A percentile compares a stretch with the other conserved stretches of the same genome.
These are phyloP conservation scores for Picochlorum sp. DNA, from an alignment of 139 green algal species.

Conservation along the genomic window DNA sequence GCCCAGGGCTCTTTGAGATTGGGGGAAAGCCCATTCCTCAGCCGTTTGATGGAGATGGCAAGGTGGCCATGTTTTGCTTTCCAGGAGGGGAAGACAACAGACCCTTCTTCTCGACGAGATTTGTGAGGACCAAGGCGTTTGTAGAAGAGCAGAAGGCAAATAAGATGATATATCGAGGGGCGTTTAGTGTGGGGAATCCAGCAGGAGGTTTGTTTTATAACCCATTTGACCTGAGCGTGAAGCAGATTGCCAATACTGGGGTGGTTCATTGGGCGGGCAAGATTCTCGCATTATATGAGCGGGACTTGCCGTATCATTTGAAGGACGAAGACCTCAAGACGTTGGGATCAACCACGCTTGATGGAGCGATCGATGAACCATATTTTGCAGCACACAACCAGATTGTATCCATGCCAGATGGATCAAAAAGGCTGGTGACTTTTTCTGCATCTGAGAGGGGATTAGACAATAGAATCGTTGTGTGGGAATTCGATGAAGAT, in stretches of 20 bases:
- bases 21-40: conserved; percentile 26
- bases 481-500: conserved; percentile 38
- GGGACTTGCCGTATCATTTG: conserved; percentile 39
- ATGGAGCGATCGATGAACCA: conserved; percentile 12
- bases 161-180: conserved; percentile 34
- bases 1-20: conserved; percentile 34
- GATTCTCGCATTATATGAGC: conserved; percentile 37
- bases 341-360: conserved; percentile 10
- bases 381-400: conserved; percentile 28
- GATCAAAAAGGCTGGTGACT: conserved; percentile 24
- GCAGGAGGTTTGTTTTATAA: conserved; percentile 26
- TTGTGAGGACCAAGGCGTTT: conserved; percentile 16
- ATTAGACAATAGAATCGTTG: conserved; percentile 1
- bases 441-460: conserved; percentile 23
- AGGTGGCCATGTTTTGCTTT: conserved; percentile 30
- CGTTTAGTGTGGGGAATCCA: conserved; percentile 35
- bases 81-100: neutral
- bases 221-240: conserved; percentile 29
- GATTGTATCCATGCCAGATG: conserved; percentile 24
- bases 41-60: conserved; percentile 38
- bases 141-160: conserved; percentile 26
- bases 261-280: conserved; percentile 31
- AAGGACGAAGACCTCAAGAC: conserved; percentile 22
- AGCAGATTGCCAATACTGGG: conserved; percentile 31
- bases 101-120: conserved; percentile 9